A percentile compares a stretch with the other conserved stretches of the same genome.
Evolutionary conservation across 2,329 filamentous ascomycete species (phyloP).

Genomic region (Hymenoscyphus occultus): DNA sequence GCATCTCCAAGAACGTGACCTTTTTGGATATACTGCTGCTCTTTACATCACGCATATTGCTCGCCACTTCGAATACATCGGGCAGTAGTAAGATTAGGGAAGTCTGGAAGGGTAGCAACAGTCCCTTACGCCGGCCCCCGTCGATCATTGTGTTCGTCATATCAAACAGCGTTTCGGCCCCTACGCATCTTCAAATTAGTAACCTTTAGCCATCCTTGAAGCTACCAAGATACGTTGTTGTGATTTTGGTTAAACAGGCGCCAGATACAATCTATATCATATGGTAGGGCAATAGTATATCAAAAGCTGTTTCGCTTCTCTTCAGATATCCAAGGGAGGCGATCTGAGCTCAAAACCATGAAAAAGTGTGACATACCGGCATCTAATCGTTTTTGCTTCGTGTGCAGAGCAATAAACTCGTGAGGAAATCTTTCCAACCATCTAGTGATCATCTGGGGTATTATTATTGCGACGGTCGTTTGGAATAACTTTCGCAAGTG

Average conservation of each 20-base stretch:
- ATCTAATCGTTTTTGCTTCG: slow-evolving; percentile 59
- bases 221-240: not conserved
- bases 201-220: not conserved
- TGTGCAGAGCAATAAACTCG: slow-evolving; percentile 64
- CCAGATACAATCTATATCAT: not conserved
- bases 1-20: slow-evolving; percentile 59
- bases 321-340: not conserved
- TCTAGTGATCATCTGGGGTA: slow-evolving; percentile 60
- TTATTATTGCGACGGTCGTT: slow-evolving; percentile 58
- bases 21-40: slow-evolving; percentile 62
- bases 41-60: slow-evolving; percentile 63
- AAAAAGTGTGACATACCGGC: slow-evolving; percentile 40
- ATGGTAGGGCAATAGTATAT: not conserved
- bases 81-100: slow-evolving; percentile 61
- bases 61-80: slow-evolving; percentile 68
- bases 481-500: slow-evolving; percentile 64
- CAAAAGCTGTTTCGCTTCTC: not conserved
- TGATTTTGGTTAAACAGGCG: not conserved
- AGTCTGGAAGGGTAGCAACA: slow-evolving; percentile 61
- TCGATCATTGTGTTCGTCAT: slow-evolving; percentile 63
- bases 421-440: slow-evolving; percentile 65
- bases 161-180: slow-evolving; percentile 64
- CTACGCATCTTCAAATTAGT: slow-evolving; percentile 4
- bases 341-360: not conserved
- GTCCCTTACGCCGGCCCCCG: slow-evolving; percentile 51